Evolutionary conservation across 495 filamentous ascomycete species (phyloP), one percentile per base, ranked within the genome.

Genomic region (Lepidopterella palustris): DNA sequence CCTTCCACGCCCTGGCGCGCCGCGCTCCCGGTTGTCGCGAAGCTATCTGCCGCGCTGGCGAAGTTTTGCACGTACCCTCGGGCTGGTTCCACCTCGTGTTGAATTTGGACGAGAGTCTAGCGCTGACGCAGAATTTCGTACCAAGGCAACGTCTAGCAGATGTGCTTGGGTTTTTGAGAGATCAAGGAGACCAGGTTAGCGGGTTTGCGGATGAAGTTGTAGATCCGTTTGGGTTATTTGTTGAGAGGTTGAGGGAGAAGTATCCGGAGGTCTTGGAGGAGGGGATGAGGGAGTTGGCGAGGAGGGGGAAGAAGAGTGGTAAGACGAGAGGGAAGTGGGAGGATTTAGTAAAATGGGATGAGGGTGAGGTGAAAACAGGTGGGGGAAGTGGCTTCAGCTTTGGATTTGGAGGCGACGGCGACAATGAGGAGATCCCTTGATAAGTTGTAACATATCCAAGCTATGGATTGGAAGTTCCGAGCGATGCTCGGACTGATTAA

Each of bases 31-130:
- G 87, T 4, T 97, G 92, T 67, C 73, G 85, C 24, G 93, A 98
- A 74, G 93, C 92, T 0, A 81, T 97, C 31, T 98, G 93, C 70
- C 72, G 74, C 54, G 85, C 86, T 52, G 93, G 93, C 20, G 93
- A 98, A 69, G 88, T 98, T 31, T 71, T 98, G 53, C 90, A 98
- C 69, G 93, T 98, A 29, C 93, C 93, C 1, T 82, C 80, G 57
- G 92, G 93, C 6, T 98, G 93, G 92, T 98, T 91, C 87, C 93
- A 98, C 76, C 74, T 97, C 29, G 93, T 98, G 21, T 86, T 97
- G 25, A 98, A 98, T 64, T 72, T 95, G 21, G 83, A 88, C 54
- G 77, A 82, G 2, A 85, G 88, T 11, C 87, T 97, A 59, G 93
- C 93, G 18, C 82, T 98, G 52, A 98, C 93, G 11, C 92, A 97